Conservation (phyloP, 2,329 filamentous ascomycete genomes). For the Parascedosporium putredinis region DNA sequence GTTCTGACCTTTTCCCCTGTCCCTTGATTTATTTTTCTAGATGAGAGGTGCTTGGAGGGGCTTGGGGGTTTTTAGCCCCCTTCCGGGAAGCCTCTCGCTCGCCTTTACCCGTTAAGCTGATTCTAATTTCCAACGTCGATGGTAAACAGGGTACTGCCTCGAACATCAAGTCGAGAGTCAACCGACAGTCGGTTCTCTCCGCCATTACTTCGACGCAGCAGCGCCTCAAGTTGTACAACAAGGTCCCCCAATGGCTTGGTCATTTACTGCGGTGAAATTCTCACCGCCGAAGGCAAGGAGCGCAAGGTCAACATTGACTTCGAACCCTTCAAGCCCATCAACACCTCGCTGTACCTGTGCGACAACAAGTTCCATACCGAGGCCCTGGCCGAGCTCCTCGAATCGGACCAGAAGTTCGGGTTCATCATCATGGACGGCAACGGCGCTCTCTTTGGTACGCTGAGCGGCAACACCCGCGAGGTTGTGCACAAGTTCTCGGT, state of each 20-base stretch:
- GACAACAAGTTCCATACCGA: conserved; percentile 99
- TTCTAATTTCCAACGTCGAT: no score
- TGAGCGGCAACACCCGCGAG: conserved; percentile 95
- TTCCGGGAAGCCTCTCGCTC: no score
- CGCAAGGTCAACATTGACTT: conserved; percentile 99
- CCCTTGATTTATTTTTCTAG: no score
- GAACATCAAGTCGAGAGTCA: conserved; percentile 99
- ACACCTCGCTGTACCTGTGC: conserved; percentile 97
- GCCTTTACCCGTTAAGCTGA: no score
- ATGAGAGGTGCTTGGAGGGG: no score
- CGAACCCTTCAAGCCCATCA: conserved; percentile 99
- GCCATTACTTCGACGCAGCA: conserved; percentile 99
- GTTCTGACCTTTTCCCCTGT: conserved; percentile 21
- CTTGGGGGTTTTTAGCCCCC: no score
- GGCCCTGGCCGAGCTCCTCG: conserved; percentile 88
- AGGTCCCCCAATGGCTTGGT: conserved; percentile 97
- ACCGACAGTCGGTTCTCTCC: conserved; percentile 92
- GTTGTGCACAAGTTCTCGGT: conserved; percentile 97
- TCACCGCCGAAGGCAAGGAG: conserved; percentile 97
- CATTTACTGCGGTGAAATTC: conserved; percentile 99
- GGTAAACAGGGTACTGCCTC: conserved; percentile 88
- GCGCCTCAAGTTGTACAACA: conserved; percentile 97
- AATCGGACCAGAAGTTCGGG: conserved; percentile 97
- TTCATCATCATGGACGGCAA: conserved; percentile 99
- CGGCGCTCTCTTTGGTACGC: conserved; percentile 89